phyloP scores from a whole-genome alignment of 2,329 filamentous ascomycete genomes.

The Aspergillus proliferans region DNA sequence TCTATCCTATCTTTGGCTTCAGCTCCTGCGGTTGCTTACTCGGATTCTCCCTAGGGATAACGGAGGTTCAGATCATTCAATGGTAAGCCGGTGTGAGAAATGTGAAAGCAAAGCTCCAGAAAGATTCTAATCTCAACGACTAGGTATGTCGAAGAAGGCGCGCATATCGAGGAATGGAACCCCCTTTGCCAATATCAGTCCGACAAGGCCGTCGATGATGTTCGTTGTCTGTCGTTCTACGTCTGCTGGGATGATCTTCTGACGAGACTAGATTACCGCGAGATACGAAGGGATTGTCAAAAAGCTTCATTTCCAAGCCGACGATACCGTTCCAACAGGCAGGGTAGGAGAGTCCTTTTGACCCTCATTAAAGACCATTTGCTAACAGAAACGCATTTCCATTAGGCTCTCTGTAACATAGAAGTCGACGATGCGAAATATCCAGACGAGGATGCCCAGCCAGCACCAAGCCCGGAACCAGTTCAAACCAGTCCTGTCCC shows the following conservation, averaged over 20 bases:
- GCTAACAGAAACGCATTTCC: conserved; percentile 6
- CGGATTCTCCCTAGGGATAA: conserved; percentile 62
- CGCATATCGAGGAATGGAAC: conserved; percentile 94
- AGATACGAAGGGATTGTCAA: conserved; percentile 93
- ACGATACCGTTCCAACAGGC: conserved; percentile 93
- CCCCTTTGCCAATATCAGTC: conserved; percentile 97
- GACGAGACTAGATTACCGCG: conserved; percentile 75
- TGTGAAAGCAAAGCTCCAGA: too few relatives aligned
- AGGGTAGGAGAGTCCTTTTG: conserved; percentile 40
- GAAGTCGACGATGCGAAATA: conserved; percentile 77
- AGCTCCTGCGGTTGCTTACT: conserved; percentile 12
- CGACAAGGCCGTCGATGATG: conserved; percentile 74
- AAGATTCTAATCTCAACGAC: too few relatives aligned
- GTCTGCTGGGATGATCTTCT: conserved; percentile 1
- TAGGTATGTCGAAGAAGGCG: conserved; percentile 82
- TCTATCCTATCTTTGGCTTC: neutral
- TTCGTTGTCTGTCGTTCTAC: conserved; percentile 22
- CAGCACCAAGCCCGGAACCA: conserved; percentile 21
- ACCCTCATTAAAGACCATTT: neutral
- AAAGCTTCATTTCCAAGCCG: conserved; percentile 89
- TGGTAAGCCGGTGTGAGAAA: conserved; percentile 47
- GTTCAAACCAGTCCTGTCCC: conserved; percentile 12
- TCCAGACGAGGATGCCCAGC: conserved; percentile 47
- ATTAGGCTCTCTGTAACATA: conserved; percentile 80
- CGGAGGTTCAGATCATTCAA: conserved; percentile 97